Percentiles rank a stretch among this genome's conserved stretches.
Evolutionary conservation across 108 stramenopile species (phyloP).

Genomic region (Parietichytrium sp.): DNA sequence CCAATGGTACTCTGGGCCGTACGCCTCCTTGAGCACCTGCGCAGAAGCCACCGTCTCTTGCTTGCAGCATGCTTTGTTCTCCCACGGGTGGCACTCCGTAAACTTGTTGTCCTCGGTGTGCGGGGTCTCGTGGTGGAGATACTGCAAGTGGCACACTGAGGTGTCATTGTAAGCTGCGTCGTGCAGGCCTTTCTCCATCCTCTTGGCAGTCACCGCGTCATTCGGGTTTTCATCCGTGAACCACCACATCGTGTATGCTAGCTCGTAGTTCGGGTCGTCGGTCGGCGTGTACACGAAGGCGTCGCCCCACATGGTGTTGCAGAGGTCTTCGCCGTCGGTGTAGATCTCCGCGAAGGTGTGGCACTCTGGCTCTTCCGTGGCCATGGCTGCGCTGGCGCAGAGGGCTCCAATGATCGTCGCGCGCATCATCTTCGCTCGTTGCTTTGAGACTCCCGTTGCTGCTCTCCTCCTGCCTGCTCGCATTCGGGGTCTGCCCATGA

Average conservation of each 20-base stretch:
- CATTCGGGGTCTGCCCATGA: too few species aligned
- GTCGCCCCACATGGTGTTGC: constrained; percentile 13
- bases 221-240: constrained; percentile 31
- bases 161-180: neutral
- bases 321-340: neutral
- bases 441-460: too few species aligned
- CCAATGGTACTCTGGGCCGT: constrained; percentile 38
- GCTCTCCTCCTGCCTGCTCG: too few species aligned
- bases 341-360: constrained; percentile 31
- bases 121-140: neutral
- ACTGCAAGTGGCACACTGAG: constrained; percentile 1
- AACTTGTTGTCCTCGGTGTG: neutral
- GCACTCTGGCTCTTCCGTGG: constrained; percentile 20
- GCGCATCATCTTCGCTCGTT: too few species aligned
- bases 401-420: neutral
- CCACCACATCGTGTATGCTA: constrained; percentile 28
- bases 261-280: constrained; percentile 5
- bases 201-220: neutral
- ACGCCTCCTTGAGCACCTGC: constrained; percentile 26
- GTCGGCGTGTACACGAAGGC: constrained; percentile 31
- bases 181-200: neutral
- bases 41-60: neutral
- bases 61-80: constrained; percentile 29
- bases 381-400: neutral
- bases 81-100: constrained; percentile 25